These are phyloP conservation scores for Teunomyces funiuensis DNA, from an alignment of 805 yeast species.

Conservation along the genomic window DNA sequence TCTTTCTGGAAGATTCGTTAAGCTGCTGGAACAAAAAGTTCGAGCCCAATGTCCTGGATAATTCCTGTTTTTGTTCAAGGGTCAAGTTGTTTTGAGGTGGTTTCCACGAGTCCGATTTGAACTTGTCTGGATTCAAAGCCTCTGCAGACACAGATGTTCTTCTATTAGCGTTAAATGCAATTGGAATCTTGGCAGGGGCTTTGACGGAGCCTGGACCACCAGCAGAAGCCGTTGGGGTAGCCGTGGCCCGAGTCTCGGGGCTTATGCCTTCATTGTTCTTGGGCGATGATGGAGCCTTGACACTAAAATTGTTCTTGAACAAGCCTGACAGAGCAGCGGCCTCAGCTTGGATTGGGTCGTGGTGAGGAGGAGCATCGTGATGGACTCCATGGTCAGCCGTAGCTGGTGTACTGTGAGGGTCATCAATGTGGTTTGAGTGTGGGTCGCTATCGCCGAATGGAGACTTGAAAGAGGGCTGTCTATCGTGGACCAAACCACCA, in stretches of 20 bases:
- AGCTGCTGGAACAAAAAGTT: constrained; percentile 84
- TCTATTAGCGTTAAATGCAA: constrained; percentile 72
- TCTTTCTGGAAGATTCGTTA: constrained; percentile 71
- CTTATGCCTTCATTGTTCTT: constrained; percentile 10
- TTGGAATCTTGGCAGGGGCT: constrained; percentile 43
- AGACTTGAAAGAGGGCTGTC: constrained; percentile 54
- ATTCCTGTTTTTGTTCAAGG: constrained; percentile 61
- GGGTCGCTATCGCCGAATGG: constrained; percentile 69
- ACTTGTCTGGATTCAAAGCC: constrained; percentile 72
- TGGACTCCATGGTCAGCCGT: constrained; percentile 2
- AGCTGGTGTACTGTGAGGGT: constrained; percentile 12
- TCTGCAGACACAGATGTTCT: constrained; percentile 92
- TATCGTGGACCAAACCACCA: constrained; percentile 26
- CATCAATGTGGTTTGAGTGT: constrained; percentile 43
- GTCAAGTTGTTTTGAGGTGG: constrained; percentile 68
- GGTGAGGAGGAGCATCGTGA: constrained; percentile 2
- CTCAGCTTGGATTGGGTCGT: neutral
- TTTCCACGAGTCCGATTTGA: constrained; percentile 65
- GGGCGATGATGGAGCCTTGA: constrained; percentile 11
- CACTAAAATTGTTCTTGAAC: constrained; percentile 16
- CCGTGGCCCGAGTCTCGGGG: constrained; percentile 16
- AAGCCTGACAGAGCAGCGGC: constrained; percentile 12
- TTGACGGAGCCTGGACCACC: constrained; percentile 19
- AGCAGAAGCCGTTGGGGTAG: constrained; percentile 16
- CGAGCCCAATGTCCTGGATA: constrained; percentile 68